Evolutionary conservation across 768 basidiomycete species (phyloP), one percentile per base, ranked within the genome.

Genomic region (Tulasnella sp.): DNA sequence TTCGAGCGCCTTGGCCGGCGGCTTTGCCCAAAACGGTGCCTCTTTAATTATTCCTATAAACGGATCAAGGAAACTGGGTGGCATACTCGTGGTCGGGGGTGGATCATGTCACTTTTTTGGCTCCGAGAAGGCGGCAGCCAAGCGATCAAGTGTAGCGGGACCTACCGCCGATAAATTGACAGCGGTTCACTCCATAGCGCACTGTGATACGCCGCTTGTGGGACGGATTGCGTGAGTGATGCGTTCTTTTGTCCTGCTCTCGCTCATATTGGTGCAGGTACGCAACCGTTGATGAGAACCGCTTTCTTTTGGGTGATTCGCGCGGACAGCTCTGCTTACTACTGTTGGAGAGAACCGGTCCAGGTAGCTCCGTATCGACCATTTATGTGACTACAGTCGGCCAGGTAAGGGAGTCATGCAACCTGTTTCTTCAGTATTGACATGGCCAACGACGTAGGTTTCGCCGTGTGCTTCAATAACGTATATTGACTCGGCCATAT

Each of bases 261-360:
- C 19, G 12, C 27, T 4, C 4, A 15, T 9, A 49, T 27, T 43
- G 7, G 36, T 4, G 35, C 5, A 52, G 50, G 50, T 52, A 23
- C 9, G 34, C 50, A 11, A 23, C 41, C 6, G 27, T 52, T 9
- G 69, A 70, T 25, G 66, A 72, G 14, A 65, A 71, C 7, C 73
- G 75, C 23, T 77, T 79, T 59, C 66, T 89, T 31, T 67, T 89
- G 17, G 83, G 85, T 2, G 87, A 92, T 63, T 69, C 70, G 14
- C 85, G 75, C 63, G 89, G 90, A 35, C 76, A 78, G 57, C 71
- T 87, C n/a, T 74, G 77, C 2, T 69, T 88, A 66, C 70, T 90
- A n/a, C 75, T 75, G 6, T 58, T 84, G 12, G 72, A 77, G 25
- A 70, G 61, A 25, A 49, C 39, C n/a, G 23, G 72, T 41, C 61